Conservation (phyloP, 176 grass and related monocot genomes). For the Juncus effusus region DNA sequence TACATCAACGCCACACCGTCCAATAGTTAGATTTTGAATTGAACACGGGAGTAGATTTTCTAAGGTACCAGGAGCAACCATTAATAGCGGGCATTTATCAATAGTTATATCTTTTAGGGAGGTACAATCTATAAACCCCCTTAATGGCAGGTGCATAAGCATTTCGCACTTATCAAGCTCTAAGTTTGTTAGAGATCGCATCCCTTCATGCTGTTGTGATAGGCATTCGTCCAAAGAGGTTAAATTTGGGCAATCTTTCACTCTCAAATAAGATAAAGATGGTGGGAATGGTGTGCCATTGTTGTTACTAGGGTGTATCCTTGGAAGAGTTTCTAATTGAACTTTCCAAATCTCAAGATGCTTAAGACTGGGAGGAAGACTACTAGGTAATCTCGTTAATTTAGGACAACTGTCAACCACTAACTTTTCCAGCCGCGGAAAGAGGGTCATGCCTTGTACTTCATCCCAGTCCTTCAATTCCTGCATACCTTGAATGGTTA, state of each 20-base stretch:
- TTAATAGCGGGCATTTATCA: not conserved
- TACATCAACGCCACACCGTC: not conserved
- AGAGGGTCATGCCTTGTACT: no score
- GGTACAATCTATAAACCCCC: conserved; percentile 15
- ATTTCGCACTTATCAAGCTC: not conserved
- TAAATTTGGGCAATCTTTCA: no score
- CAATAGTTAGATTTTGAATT: not conserved
- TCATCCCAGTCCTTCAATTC: no score
- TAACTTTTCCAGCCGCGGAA: no score
- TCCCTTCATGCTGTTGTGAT: not conserved
- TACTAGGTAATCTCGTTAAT: no score
- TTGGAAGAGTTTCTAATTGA: not conserved
- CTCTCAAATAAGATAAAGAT: no score
- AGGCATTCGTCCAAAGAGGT: not conserved
- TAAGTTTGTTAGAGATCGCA: conserved; percentile 4
- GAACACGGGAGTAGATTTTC: not conserved
- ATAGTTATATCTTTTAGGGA: conserved; percentile 17
- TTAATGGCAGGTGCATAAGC: conserved; percentile 2
- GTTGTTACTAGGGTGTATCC: not conserved
- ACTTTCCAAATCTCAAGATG: not conserved
- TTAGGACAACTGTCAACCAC: no score
- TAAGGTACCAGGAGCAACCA: not conserved
- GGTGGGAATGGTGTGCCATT: no score
- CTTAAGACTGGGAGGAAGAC: not conserved
- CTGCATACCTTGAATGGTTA: not conserved